Percentiles rank a stretch among this genome's conserved stretches.
These are phyloP conservation scores for Pseudocercospora pini-densiflorae DNA, from an alignment of 2,329 filamentous ascomycete species.

Conservation along the genomic window DNA sequence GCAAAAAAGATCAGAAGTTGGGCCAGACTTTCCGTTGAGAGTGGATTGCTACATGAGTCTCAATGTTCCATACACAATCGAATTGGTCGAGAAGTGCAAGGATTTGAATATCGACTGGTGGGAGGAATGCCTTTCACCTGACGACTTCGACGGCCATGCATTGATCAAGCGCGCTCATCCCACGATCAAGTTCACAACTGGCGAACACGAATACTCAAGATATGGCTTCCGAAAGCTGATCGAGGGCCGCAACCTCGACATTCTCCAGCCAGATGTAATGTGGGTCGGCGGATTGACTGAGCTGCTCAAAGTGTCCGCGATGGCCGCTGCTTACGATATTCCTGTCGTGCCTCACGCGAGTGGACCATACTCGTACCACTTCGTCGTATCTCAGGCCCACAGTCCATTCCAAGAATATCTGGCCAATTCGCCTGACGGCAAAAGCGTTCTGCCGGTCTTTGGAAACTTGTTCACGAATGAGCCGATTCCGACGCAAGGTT, in stretches of 20 bases:
- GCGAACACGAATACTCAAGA: constrained; percentile 92
- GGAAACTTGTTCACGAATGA: constrained; percentile 90
- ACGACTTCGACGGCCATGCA: constrained; percentile 89
- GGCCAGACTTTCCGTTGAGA: constrained; percentile 89
- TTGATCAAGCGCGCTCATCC: constrained; percentile 91
- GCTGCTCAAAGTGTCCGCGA: constrained; percentile 82
- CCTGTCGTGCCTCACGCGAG: constrained; percentile 95
- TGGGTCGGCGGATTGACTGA: constrained; percentile 95
- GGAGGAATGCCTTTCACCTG: constrained; percentile 91
- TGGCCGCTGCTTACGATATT: constrained; percentile 91
- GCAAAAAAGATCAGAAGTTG: constrained; percentile 81
- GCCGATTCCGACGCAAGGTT: constrained; percentile 83
- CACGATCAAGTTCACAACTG: constrained; percentile 89
- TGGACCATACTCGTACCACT: constrained; percentile 94
- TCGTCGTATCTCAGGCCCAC: constrained; percentile 90
- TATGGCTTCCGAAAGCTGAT: constrained; percentile 95
- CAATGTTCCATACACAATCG: constrained; percentile 90
- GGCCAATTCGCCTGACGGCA: constrained; percentile 88
- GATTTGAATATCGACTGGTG: constrained; percentile 94
- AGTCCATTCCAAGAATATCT: constrained; percentile 96
- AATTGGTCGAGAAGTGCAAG: constrained; percentile 81
- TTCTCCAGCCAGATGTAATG: constrained; percentile 96
- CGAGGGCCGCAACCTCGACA: constrained; percentile 88
- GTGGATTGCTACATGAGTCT: constrained; percentile 98
- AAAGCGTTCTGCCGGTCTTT: constrained; percentile 88